These are phyloP conservation scores for Euphorbia celastroides DNA, from an alignment of 441 rosid species.

Conservation along the genomic window DNA sequence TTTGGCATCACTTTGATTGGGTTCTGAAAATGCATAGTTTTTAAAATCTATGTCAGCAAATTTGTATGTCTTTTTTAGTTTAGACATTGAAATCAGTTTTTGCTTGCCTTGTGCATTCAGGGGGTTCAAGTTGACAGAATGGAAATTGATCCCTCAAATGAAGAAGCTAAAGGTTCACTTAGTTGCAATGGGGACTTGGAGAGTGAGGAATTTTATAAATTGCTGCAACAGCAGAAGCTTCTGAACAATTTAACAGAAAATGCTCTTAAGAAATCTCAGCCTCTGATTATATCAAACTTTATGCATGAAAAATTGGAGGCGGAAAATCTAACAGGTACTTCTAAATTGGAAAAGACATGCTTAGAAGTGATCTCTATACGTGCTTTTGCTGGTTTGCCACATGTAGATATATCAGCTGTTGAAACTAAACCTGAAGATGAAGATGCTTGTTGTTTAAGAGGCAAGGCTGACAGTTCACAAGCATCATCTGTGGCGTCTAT, in stretches of 20 bases:
- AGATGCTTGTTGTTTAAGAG: conserved; percentile 30
- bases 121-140: conserved; percentile 72
- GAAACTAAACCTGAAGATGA: conserved; percentile 34
- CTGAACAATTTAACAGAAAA: conserved; percentile 60
- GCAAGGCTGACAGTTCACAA: conserved; percentile 32
- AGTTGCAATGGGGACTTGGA: conserved; percentile 36
- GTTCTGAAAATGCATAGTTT: neutral
- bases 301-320: conserved; percentile 57
- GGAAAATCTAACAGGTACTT: conserved; percentile 46
- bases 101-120: conserved; percentile 36
- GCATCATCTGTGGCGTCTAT: conserved; percentile 27
- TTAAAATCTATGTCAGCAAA: neutral
- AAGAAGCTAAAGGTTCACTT: conserved; percentile 33
- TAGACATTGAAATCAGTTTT: neutral
- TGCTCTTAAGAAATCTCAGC: conserved; percentile 73
- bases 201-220: conserved; percentile 40
- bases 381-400: conserved; percentile 39
- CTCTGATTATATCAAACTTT: conserved; percentile 56
- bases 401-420: conserved; percentile 39
- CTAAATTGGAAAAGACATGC: conserved; percentile 61
- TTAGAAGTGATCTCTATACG: conserved; percentile 62
- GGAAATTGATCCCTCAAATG: conserved; percentile 46
- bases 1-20: neutral
- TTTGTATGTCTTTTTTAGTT: neutral
- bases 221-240: conserved; percentile 60